Conservation (phyloP, 2,329 filamentous ascomycete species). For the Paecilomyces dactylethromorphus region DNA sequence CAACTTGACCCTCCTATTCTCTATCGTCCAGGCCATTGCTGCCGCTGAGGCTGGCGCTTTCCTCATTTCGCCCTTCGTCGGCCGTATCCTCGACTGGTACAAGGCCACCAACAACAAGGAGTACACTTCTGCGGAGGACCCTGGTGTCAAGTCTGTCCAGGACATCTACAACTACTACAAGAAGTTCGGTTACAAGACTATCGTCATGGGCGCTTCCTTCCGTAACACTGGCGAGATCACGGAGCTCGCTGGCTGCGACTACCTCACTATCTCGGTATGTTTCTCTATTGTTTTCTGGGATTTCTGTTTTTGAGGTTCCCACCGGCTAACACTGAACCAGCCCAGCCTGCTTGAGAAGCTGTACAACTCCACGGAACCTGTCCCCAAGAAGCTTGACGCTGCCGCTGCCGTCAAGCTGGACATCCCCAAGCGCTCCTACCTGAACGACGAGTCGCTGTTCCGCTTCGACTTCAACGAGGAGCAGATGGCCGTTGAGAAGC, state of each 20-base stretch:
- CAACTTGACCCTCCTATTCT: conserved; percentile 99
- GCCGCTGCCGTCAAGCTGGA: conserved; percentile 58
- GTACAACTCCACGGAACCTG: conserved; percentile 69
- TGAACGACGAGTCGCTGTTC: conserved; percentile 83
- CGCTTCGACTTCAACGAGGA: conserved; percentile 99
- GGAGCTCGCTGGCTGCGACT: conserved; percentile 96
- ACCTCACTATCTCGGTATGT: conserved; percentile 91
- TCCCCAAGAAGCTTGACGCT: conserved; percentile 90
- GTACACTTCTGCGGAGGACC: conserved; percentile 83
- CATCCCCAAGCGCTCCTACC: conserved; percentile 84
- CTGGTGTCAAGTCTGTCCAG: conserved; percentile 90
- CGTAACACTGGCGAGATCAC: conserved; percentile 94
- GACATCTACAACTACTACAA: conserved; percentile 99
- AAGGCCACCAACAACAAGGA: conserved; percentile 94
- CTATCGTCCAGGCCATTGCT: conserved; percentile 84
- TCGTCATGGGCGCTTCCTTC: conserved; percentile 99
- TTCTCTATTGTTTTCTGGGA: neutral
- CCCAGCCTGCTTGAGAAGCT: conserved; percentile 93
- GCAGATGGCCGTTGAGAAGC: conserved; percentile 98
- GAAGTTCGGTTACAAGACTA: conserved; percentile 98
- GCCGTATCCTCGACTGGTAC: conserved; percentile 99
- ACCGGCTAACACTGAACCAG: conserved; percentile 36
- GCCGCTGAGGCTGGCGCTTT: conserved; percentile 91
- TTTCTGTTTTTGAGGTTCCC: neutral
- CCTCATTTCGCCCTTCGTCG: conserved; percentile 98